Percentiles rank a stretch among this genome's conserved stretches.
These are phyloP conservation scores for Diaporthe aspalathi DNA, from an alignment of 2,329 filamentous ascomycete species.

Conservation along the genomic window DNA sequence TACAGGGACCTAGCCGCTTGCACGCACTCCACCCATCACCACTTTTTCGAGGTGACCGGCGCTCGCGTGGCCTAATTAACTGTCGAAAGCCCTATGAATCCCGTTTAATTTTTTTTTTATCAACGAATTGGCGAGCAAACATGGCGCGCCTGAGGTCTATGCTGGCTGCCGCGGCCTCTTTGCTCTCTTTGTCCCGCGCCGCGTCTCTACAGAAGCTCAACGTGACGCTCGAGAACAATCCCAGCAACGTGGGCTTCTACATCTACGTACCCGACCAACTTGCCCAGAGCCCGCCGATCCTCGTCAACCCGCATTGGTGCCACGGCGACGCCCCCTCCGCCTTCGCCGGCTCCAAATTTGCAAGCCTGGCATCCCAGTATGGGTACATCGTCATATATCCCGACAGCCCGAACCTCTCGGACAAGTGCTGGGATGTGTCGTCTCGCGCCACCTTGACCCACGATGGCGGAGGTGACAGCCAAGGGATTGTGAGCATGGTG, in stretches of 20 bases:
- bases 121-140: background rate
- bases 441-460: constrained; percentile 60
- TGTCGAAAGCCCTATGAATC: background rate
- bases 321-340: constrained; percentile 62
- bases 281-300: constrained; percentile 58
- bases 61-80: background rate
- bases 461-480: constrained; percentile 62
- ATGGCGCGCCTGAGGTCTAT: constrained; percentile 15
- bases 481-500: constrained; percentile 66
- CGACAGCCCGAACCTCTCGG: constrained; percentile 50
- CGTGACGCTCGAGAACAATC: constrained; percentile 57
- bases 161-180: constrained; percentile 13
- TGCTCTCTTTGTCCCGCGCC: constrained; percentile 14
- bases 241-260: constrained; percentile 63
- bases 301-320: constrained; percentile 70
- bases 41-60: too few species aligned
- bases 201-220: constrained; percentile 46
- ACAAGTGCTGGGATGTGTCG: constrained; percentile 70
- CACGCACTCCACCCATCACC: too few species aligned
- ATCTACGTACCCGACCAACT: constrained; percentile 60
- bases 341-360: constrained; percentile 63
- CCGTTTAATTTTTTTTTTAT: too few species aligned
- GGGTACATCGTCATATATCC: constrained; percentile 64
- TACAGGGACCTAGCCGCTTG: background rate
- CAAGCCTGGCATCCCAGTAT: constrained; percentile 61